These are phyloP conservation scores for Rhodotorula sp. DNA, from an alignment of 1,284 basidiomycete species.

Conservation along the genomic window DNA sequence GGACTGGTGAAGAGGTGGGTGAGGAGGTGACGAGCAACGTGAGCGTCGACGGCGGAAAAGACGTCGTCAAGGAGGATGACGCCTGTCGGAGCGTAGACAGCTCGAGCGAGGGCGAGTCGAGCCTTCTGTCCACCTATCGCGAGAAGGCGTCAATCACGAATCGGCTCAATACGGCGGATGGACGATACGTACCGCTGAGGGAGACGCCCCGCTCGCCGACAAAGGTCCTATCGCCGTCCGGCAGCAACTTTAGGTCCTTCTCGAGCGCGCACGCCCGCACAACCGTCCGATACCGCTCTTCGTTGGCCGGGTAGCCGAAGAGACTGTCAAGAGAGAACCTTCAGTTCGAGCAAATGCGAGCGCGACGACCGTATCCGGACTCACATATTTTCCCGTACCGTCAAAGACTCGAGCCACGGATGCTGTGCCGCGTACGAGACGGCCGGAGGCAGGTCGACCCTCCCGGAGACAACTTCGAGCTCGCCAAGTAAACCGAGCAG, in stretches of 20 bases:
- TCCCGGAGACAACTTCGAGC: constrained; percentile 81
- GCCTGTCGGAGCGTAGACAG: constrained; percentile 85
- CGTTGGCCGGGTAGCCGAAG: constrained; percentile 77
- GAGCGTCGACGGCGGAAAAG: constrained; percentile 79
- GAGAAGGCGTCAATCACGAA: not conserved
- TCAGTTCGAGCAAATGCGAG: constrained; percentile 29
- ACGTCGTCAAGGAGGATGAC: constrained; percentile 83
- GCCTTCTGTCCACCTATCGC: constrained; percentile 44
- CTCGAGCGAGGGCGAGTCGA: constrained; percentile 77
- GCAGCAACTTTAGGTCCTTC: constrained; percentile 80
- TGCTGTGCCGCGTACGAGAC: constrained; percentile 43
- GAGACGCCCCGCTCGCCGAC: constrained; percentile 63
- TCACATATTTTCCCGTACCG: constrained; percentile 56
- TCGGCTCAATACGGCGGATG: constrained; percentile 45
- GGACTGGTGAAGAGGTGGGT: constrained; percentile 64
- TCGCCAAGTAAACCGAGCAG: constrained; percentile 43
- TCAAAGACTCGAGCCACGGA: constrained; percentile 72
- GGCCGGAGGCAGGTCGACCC: constrained; percentile 64
- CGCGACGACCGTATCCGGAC: constrained; percentile 51
- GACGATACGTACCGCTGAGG: constrained; percentile 61
- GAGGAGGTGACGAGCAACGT: constrained; percentile 78
- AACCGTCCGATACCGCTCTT: constrained; percentile 72
- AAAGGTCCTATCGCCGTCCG: constrained; percentile 71
- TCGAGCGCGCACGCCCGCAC: constrained; percentile 73
- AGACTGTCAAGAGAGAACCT: constrained; percentile 74